Evolutionary conservation across 2,329 filamentous ascomycete species (phyloP).

Genomic region (Elsinoe arachidis): DNA sequence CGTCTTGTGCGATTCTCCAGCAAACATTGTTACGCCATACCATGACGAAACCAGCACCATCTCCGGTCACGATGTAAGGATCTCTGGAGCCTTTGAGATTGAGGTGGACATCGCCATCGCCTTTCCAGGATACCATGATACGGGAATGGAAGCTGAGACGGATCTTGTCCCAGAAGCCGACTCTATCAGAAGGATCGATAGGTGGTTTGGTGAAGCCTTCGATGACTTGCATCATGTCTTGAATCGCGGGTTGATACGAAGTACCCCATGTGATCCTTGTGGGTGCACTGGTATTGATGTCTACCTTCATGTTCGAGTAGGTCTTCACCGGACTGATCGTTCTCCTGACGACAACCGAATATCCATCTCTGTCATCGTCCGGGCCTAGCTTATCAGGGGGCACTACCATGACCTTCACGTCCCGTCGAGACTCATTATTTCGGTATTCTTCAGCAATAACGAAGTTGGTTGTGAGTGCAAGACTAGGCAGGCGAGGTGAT

Average conservation of each 20-base stretch:
- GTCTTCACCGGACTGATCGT: constrained; percentile 94
- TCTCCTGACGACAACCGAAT: constrained; percentile 76
- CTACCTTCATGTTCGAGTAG: constrained; percentile 83
- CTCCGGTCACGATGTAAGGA: constrained; percentile 85
- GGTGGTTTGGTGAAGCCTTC: constrained; percentile 96
- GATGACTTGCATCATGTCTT: constrained; percentile 99
- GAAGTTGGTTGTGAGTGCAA: constrained; percentile 82
- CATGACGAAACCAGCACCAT: constrained; percentile 93
- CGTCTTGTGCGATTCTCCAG: constrained; percentile 73
- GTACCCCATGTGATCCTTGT: constrained; percentile 96
- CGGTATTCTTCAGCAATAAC: constrained; percentile 92
- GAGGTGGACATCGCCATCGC: constrained; percentile 89
- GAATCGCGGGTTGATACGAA: constrained; percentile 93
- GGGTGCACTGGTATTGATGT: constrained; percentile 86
- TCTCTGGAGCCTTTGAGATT: constrained; percentile 83
- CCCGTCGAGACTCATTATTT: constrained; percentile 67
- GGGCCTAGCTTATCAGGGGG: constrained; percentile 52
- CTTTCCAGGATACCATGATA: constrained; percentile 82
- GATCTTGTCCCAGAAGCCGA: constrained; percentile 99
- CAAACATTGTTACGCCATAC: constrained; percentile 94
- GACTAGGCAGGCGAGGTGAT: constrained; percentile 67
- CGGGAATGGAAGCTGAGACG: constrained; percentile 88
- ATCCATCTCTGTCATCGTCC: constrained; percentile 57
- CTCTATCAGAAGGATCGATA: constrained; percentile 82
- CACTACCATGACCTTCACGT: constrained; percentile 75